Evolutionary conservation across 768 basidiomycete species (phyloP), one percentile per base, ranked within the genome.

Genomic region (Cantharellus cinnabarinus): DNA sequence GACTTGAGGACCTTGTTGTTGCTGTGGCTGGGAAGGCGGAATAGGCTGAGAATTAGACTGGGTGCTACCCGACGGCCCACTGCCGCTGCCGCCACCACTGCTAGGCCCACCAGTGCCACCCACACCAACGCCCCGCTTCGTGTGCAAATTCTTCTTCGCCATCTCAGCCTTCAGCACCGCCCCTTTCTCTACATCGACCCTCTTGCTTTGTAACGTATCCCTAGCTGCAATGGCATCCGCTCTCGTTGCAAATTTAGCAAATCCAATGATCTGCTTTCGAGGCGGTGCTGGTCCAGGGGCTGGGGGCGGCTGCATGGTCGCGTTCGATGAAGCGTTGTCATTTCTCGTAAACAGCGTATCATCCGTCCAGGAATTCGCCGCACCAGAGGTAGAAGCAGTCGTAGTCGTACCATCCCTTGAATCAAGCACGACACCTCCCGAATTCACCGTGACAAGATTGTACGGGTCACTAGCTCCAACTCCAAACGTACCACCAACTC

Each of bases 131-230:
- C 86, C 86, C 42, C 89, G 76, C 73, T 94, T 95, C 20, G 91
- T 94, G 67, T 99, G 94, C 42, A 99, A 71, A 67, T 99, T 98
- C 78, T 99, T 99, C 80, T 98, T 98, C 20, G 95, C 95, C 93
- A 99, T 97, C 72, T 98, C 95, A 29, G 94, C 95, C 70, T 97
- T 98, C 42, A 99, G 70, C 2, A 91, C 83, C 0, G 88, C 82
- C 10, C 90, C 90, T 66, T 89, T 90, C 70, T 97, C 87, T 40
- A 86, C 80, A 66, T 98, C 95, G 41, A 98, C 87, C 59, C 89
- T 77, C 58, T 84, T 76, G 3, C 94, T 91, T 68, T 93, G 90
- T 3, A 99, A 73, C 3, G 80, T 76, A 66, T 98, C 94, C 42
- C 87, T 75, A 4, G 95, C 95, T 7, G 80, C 79, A 2, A 95